Base-by-base conservation (phyloP, 139 green algal genomes). In the Astrephomene gubernaculifera region DNA sequence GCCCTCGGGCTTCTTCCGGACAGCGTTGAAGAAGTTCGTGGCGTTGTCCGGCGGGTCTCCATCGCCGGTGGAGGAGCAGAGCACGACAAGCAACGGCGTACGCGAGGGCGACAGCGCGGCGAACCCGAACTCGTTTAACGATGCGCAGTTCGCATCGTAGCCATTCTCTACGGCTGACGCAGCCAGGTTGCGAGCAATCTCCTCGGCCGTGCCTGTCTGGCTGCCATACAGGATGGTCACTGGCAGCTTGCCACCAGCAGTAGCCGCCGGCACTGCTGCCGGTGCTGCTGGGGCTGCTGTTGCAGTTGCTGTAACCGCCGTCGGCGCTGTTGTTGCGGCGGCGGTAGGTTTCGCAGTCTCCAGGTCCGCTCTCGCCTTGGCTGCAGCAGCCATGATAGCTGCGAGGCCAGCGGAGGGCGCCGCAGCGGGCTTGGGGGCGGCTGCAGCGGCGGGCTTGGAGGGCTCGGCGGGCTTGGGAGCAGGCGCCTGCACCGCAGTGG, bases 21-120 rank as follows among this genome's bases (percentile, higher is more conserved):
- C 85, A 27, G 92, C 81, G 35, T 91, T 54, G 39, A 87, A 97
- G 52, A 97, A 96, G 71, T 90, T 91, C 39, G 91, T 89, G 36
- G 92, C 88, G 86, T 99, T 99, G 87, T 99, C 97, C 22, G 97
- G 97, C 6, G 96, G 87, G 83, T 99, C 97, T 8, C 97, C 97
- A 76, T 99, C 97, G 17, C 88, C 90, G 5, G 91, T 94, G 44
- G 86, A 90, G 41, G 88, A 87, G 3, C 89, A 70, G 19, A 95
- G 85, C 19, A 92, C 38, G 35, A 96, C 81, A 7, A 95, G 82
- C 24, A 96, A 14, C 1, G 88, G 87, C 5, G 76, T 87, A 36
- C 88, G 89, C 19, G 69, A 79, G 21, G 91, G 25, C 0, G 78
- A 88, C 2, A 97, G 41, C 61, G 90, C 90, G 1, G 89, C 89